A percentile compares a stretch with the other conserved stretches of the same genome.
Conservation (phyloP, 768 basidiomycete genomes). For the Amanita molliuscula region DNA sequence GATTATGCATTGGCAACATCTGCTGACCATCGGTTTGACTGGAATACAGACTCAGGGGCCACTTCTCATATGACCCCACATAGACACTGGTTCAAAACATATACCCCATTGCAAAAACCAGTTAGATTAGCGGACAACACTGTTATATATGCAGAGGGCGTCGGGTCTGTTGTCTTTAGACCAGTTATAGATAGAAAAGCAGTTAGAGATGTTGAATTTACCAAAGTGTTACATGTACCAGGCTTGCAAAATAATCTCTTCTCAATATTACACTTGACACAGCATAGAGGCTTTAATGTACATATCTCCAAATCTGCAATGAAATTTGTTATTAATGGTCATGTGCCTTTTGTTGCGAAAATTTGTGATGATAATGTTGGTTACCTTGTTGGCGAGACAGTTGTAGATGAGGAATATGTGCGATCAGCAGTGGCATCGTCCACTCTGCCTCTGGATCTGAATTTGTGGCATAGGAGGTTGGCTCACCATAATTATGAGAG, state of each 20-base stretch:
- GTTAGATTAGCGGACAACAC: conserved; percentile 10
- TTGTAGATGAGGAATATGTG: not conserved
- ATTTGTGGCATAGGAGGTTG: too few species aligned
- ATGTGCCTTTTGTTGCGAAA: not conserved
- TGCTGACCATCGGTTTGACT: too few species aligned
- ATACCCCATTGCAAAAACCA: conserved; percentile 1
- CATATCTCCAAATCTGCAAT: not conserved
- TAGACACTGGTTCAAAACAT: too few species aligned
- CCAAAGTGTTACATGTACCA: conserved; percentile 10
- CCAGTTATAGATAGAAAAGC: conserved; percentile 4
- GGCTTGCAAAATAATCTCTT: conserved; percentile 10
- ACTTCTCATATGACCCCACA: too few species aligned
- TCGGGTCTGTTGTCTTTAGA: conserved; percentile 6
- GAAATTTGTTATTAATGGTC: not conserved
- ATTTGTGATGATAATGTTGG: not conserved
- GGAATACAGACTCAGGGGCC: too few species aligned
- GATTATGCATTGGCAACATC: too few species aligned
- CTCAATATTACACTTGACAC: conserved; percentile 1
- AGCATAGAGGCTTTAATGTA: conserved; percentile 3
- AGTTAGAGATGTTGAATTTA: conserved; percentile 7
- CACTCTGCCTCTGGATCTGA: not conserved
- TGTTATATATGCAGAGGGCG: conserved; percentile 6
- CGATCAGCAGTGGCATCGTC: not conserved
- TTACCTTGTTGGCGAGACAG: not conserved
- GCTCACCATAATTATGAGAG: too few species aligned